Evolutionary conservation across 148 eudicot species (phyloP).

Genomic region (Arbutus unedo): DNA sequence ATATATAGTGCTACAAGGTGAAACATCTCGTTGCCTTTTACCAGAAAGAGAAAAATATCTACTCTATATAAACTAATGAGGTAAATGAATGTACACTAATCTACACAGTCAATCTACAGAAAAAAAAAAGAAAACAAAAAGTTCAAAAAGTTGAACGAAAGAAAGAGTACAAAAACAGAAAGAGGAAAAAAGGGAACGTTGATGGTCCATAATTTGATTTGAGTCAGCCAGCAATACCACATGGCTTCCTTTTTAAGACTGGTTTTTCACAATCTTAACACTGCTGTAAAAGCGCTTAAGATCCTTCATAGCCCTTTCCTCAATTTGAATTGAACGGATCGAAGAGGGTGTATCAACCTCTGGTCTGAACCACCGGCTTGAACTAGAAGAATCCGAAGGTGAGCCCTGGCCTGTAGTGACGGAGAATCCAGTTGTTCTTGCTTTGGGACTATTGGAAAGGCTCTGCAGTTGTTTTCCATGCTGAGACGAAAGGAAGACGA

Average conservation of each 20-base stretch:
- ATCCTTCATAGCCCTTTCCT: constrained; percentile 94
- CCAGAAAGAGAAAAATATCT: not conserved
- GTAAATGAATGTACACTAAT: constrained; percentile 8
- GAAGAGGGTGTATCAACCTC: constrained; percentile 78
- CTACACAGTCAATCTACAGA: constrained; percentile 10
- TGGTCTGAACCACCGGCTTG: constrained; percentile 87
- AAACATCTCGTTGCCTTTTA: not conserved
- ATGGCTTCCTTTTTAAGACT: constrained; percentile 6
- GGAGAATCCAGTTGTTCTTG: constrained; percentile 76
- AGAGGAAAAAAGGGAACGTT: not conserved
- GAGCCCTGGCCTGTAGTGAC: constrained; percentile 65
- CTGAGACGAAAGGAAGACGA: constrained; percentile 9
- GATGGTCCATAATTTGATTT: not conserved
- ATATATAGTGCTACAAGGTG: not conserved
- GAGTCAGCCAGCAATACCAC: not conserved
- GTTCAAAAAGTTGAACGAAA: not conserved
- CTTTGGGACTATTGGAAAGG: constrained; percentile 74
- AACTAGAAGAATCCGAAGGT: constrained; percentile 64
- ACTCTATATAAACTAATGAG: not conserved
- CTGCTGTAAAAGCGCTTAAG: constrained; percentile 84
- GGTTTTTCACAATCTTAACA: constrained; percentile 77
- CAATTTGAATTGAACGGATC: constrained; percentile 87
- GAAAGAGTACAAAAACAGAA: not conserved
- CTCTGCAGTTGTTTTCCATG: constrained; percentile 56
- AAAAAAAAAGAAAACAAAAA: not conserved